Conservation (phyloP, 192 early-diverging fungal species). For the Coemansia guatemalensis region DNA sequence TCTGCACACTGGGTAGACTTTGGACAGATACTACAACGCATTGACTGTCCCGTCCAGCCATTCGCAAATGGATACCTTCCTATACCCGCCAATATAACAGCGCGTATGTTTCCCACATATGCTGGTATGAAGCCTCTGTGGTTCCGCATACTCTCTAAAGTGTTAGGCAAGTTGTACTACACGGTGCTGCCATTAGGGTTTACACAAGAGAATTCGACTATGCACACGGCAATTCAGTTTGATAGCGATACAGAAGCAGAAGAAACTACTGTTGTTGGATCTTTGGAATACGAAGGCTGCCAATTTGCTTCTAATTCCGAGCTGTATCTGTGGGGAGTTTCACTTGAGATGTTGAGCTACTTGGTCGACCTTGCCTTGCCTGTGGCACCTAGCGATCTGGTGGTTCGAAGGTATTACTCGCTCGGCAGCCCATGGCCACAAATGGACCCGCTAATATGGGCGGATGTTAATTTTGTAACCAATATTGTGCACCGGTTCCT, state of each 20-base stretch:
- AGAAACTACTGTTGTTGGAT: too few species aligned
- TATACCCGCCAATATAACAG: slow-evolving; percentile 18
- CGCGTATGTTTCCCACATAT: slow-evolving; percentile 12
- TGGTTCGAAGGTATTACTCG: slow-evolving; percentile 15
- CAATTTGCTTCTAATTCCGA: slow-evolving; percentile 26
- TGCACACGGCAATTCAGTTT: neutral
- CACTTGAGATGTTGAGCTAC: slow-evolving; percentile 27
- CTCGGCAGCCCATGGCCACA: slow-evolving; percentile 43
- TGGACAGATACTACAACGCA: slow-evolving; percentile 11
- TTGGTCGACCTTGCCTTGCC: slow-evolving; percentile 41
- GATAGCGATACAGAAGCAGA: neutral
- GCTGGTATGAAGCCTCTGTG: slow-evolving; percentile 11
- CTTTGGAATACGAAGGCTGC: neutral
- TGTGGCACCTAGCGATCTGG: slow-evolving; percentile 1
- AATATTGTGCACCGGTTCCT: slow-evolving; percentile 5
- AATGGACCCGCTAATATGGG: slow-evolving; percentile 30
- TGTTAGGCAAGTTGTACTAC: slow-evolving; percentile 22
- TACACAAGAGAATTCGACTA: neutral
- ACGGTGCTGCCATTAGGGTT: slow-evolving; percentile 31
- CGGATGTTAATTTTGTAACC: slow-evolving; percentile 31
- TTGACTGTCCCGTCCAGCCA: slow-evolving; percentile 12
- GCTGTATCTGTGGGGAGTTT: slow-evolving; percentile 50
- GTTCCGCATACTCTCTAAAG: slow-evolving; percentile 13
- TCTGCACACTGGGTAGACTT: slow-evolving; percentile 47
- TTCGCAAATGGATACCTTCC: slow-evolving; percentile 8